A percentile compares a stretch with the other conserved stretches of the same genome.
These are phyloP conservation scores for Rossbeevera mucosa DNA, from an alignment of 768 basidiomycete species.

Conservation along the genomic window DNA sequence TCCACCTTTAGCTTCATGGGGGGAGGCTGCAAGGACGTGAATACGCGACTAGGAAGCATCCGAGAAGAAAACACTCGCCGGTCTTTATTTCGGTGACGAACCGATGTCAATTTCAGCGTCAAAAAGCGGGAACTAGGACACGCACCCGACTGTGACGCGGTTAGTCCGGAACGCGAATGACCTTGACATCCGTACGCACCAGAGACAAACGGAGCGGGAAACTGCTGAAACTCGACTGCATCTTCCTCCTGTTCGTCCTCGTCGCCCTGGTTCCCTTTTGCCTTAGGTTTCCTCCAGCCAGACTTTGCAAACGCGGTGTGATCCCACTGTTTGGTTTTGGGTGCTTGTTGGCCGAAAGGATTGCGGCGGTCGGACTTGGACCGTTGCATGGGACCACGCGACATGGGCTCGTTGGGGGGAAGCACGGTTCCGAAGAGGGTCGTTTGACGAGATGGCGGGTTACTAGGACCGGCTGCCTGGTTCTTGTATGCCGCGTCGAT, in stretches of 20 bases:
- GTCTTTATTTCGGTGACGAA: constrained; percentile 19
- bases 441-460: no score
- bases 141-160: constrained; percentile 49
- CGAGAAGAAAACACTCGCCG: constrained; percentile 19
- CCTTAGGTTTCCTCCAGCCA: constrained; percentile 54
- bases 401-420: constrained; percentile 30
- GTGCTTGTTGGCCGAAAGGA: constrained; percentile 51
- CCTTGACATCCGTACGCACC: constrained; percentile 40
- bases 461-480: constrained; percentile 38
- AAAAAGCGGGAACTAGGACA: constrained; percentile 3
- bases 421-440: constrained; percentile 64
- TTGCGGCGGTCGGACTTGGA: constrained; percentile 39
- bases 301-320: constrained; percentile 82
- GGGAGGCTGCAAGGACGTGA: constrained; percentile 44
- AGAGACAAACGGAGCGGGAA: constrained; percentile 72
- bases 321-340: constrained; percentile 85
- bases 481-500: constrained; percentile 45
- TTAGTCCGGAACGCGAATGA: constrained; percentile 9
- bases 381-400: constrained; percentile 36
- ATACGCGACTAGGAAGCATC: background rate
- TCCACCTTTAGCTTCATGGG: constrained; percentile 78
- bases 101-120: constrained; percentile 3
- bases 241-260: constrained; percentile 59
- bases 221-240: constrained; percentile 70
- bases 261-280: constrained; percentile 51